Evolutionary conservation across 306 rosid species (phyloP), one percentile per base, ranked within the genome.

Genomic region (Cicer bijugum): DNA sequence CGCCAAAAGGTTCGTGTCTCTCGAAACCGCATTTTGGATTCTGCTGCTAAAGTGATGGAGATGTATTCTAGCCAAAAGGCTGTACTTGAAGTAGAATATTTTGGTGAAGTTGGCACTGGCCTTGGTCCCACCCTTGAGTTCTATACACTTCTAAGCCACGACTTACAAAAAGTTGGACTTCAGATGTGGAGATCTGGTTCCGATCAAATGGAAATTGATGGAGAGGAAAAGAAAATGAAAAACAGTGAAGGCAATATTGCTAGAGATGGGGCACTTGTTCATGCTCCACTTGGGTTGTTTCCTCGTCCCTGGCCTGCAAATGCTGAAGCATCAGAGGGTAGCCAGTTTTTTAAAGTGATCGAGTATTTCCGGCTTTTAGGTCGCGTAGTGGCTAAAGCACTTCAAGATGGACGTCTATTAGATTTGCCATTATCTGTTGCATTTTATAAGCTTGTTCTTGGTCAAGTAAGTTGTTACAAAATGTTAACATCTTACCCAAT

Each of bases 61-160:
- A 88, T 95, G 97, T 95, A 95, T 82, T 90, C 97, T 33, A 95
- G 97, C 88, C 99, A 95, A 70, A 95, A 95, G 84, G 97, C 97
- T 64, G 96, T 95, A 60, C 97, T 95, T 79, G 99, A 95, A 88
- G 99, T 95, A 59, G 99, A 95, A 82, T 95, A 95, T 83, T 95
- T 95, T 84, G 99, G 99, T 75, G 99, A 95, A 84, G 99, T 91
- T 80, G 99, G 99, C 62, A 95, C 99, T 78, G 99, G 99, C 58
- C 80, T 95, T 82, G 99, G 99, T 78, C 99, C 99, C 56, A 95
- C 99, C 33, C 97, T 95, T 65, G 99, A 95, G 85, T 95, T 95
- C 63, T 95, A 95, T 73, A 95, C 99, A 39, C 97, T 95, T 76
- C 74, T 95, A 80, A 95, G 99, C 83, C 96, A 90, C 16, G 99